Evolutionary conservation across 441 rosid genomes (phyloP), one percentile per base, ranked within the genome.

Genomic region (Pelargonium australe): DNA sequence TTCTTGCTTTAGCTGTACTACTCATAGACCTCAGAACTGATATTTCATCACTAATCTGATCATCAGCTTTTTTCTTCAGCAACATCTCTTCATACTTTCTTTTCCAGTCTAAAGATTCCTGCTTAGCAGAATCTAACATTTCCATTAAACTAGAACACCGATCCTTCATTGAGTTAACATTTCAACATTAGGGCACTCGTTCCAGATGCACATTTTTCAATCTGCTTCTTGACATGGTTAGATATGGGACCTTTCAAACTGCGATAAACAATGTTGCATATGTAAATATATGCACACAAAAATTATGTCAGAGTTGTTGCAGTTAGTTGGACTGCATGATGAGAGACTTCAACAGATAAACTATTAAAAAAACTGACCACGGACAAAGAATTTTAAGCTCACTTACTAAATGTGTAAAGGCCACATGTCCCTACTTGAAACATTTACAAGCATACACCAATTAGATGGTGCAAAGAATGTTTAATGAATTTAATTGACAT

Each of bases 1-100:
- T 77, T 76, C 98, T 90, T 70, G 98, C 96, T 74, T 95, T 98
- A 70, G 99, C 85, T 70, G 98, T 91, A 80, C 91, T 86, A 72
- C 86, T 89, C 41, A 97, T 76, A 2, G 98, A 86, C 80, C 79
- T 89, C 64, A 95, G 89, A 72, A 84, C 79, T 67, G 84, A 85
- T 72, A 90, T 82, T 80, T 95, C 98, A 17, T 97, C 86, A 81
- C 55, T 69, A 43, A 77, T 73, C 79, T 89, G 91, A 76, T 89
- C 95, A 71, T 78, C 83, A 61, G 95, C 95, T 82, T 85, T 95
- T 81, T 87, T 90, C 74, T 86, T 90, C 41, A 37, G 5, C 7
- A 37, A 37, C 41, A 37, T 37, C 41, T 37, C 41, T 37, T 37
- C 41, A 6, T 37, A 37, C 41, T 37, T 37, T 77, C 91, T 85